Percentiles rank a stretch among this genome's conserved stretches.
phyloP scores from a whole-genome alignment of 352 stramenopile species.

The Phytophthora pluvialis region DNA sequence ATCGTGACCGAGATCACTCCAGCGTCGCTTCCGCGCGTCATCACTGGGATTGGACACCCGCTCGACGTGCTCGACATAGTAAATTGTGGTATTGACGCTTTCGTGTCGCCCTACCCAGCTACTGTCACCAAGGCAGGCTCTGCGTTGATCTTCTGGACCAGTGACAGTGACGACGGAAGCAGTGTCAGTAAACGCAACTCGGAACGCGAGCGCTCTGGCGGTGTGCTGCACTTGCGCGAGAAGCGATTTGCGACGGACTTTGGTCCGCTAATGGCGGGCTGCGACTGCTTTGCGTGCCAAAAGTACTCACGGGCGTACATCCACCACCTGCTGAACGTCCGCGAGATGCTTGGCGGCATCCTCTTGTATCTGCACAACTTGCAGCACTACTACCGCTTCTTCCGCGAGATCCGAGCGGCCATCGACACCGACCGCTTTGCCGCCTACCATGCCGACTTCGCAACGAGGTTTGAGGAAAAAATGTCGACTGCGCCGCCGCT shows the following conservation, averaged over 20 bases:
- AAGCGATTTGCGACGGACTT: conserved; percentile 69
- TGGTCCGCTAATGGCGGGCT: conserved; percentile 61
- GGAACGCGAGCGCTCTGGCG: conserved; percentile 47
- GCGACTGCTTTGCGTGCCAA: conserved; percentile 76
- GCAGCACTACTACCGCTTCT: conserved; percentile 81
- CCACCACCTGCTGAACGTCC: conserved; percentile 93
- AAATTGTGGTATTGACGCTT: conserved; percentile 62
- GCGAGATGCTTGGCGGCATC: conserved; percentile 93
- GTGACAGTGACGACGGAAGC: conserved; percentile 35
- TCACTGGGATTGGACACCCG: conserved; percentile 73
- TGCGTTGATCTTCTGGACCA: conserved; percentile 71
- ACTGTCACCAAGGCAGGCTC: conserved; percentile 52
- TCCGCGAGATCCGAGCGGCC: conserved; percentile 57
- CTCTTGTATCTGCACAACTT: conserved; percentile 91
- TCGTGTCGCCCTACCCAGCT: conserved; percentile 72
- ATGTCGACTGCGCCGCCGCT: conserved; percentile 51
- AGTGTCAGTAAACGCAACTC: conserved; percentile 20
- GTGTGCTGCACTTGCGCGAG: conserved; percentile 74
- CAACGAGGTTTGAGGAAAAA: conserved; percentile 52
- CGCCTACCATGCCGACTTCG: conserved; percentile 51
- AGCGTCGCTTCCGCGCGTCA: conserved; percentile 53
- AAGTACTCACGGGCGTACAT: conserved; percentile 90
- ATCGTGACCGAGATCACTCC: conserved; percentile 47
- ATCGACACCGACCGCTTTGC: conserved; percentile 55
- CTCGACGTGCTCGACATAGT: conserved; percentile 65